Conservation (phyloP, 2,329 filamentous ascomycete species). For the Apiospora rasikravindrae region DNA sequence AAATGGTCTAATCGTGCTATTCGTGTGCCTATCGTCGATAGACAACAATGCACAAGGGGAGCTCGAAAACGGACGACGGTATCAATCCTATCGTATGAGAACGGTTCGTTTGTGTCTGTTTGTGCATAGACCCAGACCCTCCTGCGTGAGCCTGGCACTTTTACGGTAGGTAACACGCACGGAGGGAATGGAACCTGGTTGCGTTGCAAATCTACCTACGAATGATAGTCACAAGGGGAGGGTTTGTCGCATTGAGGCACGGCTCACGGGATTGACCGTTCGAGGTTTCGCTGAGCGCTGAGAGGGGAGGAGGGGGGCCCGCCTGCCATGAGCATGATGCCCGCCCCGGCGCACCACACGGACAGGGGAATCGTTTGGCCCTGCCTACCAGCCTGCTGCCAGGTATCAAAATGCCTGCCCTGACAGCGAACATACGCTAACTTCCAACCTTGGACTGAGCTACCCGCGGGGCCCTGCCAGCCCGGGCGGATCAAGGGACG, state of each 20-base stretch:
- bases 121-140: not conserved
- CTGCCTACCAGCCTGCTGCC: too few relatives aligned
- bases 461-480: not conserved
- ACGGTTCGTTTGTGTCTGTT: not conserved
- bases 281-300: conserved; percentile 5
- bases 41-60: not conserved
- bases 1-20: not conserved
- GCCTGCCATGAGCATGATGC: not conserved
- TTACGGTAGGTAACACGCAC: not conserved
- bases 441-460: not conserved
- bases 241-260: conserved; percentile 7
- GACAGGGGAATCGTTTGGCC: conserved; percentile 7
- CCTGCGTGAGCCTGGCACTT: not conserved
- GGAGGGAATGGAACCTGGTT: not conserved
- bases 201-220: too few relatives aligned
- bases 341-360: not conserved
- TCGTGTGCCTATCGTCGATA: not conserved
- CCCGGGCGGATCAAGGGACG: not conserved
- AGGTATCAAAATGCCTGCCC: not conserved
- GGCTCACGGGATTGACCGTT: conserved; percentile 13
- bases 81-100: not conserved
- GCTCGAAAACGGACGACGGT: not conserved
- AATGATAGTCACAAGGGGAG: not conserved
- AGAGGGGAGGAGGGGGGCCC: not conserved
- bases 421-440: not conserved